Evolutionary conservation across 768 basidiomycete genomes (phyloP), one percentile per base, ranked within the genome.

Genomic region (Russula compacta): DNA sequence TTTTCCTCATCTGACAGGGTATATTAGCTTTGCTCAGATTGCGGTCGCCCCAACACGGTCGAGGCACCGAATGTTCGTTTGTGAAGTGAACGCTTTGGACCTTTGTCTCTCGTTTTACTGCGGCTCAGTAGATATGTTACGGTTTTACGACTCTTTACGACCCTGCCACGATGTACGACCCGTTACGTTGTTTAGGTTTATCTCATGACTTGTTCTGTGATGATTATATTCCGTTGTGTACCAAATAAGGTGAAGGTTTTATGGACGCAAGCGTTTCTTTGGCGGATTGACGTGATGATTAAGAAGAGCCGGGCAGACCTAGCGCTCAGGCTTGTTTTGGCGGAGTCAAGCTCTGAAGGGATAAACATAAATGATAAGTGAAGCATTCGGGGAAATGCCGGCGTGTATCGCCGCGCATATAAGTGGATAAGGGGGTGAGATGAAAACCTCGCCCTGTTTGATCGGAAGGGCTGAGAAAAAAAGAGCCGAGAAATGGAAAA

Each of bases 11-110:
- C 15, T 29, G 59, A 63, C 56, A 17, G 64, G 47, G 62, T 50
- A 48, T 71, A 68, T 71, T 83, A 84, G 40, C 47, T 57, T 48
- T 40, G 17, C 6, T 29, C 56, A 32, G 46, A 24, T 38, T 56
- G 15, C 40, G 53, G 32, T 35, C 19, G 33, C 43, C 53, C 32
- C n/a, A 43, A 32, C 40, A 7, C 15, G 49, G 49, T n/a, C 15
- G 49, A 51, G 33, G 39, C 49, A 43, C 35, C 4, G 49, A 43
- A 51, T 36, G 15, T 43, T 50, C 40, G 8, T 77, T 56, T 61
- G 35, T 38, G 40, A 35, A 51, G 24, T 19, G 46, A 47, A 29
- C 24, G 24, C 54, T 51, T 60, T 50, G 54, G 67, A 64, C 67
- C 68, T 61, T 69, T 67, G 65, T 68, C 70, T 71, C 68, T 64